Percentiles rank a stretch among this genome's conserved stretches.
These are phyloP conservation scores for Kandelia obovata DNA, from an alignment of 345 rosid genomes.

Conservation along the genomic window DNA sequence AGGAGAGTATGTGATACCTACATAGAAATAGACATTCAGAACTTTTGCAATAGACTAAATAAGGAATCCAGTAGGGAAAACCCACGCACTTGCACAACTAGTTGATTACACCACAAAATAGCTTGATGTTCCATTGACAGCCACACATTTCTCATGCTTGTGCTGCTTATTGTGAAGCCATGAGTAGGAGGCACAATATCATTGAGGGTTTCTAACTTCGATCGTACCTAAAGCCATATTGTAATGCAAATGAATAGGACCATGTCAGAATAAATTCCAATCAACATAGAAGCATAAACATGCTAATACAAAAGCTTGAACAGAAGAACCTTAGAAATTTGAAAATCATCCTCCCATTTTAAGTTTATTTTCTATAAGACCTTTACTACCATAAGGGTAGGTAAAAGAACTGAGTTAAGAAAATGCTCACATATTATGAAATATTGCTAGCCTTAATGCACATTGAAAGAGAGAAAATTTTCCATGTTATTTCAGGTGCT, in stretches of 20 bases:
- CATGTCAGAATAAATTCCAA: too few relatives aligned
- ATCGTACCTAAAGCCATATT: conserved; percentile 54
- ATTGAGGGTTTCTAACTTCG: conserved; percentile 78
- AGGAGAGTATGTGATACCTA: conserved; percentile 98
- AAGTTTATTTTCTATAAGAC: too few relatives aligned
- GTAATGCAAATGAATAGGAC: too few relatives aligned
- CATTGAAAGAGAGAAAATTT: too few relatives aligned
- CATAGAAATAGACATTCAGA: conserved; percentile 32
- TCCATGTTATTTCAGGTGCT: background rate
- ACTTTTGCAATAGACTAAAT: conserved; percentile 12
- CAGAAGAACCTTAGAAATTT: too few relatives aligned
- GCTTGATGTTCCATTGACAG: conserved; percentile 99
- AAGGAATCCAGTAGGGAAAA: conserved; percentile 10
- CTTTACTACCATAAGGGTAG: too few relatives aligned
- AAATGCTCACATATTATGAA: too few relatives aligned
- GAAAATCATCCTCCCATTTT: too few relatives aligned
- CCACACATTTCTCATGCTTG: conserved; percentile 94
- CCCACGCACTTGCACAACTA: conserved; percentile 86
- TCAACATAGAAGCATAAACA: too few relatives aligned
- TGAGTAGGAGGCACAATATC: conserved; percentile 90
- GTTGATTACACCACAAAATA: conserved; percentile 95
- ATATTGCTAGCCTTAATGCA: too few relatives aligned
- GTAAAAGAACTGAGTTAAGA: too few relatives aligned
- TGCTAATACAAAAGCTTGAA: too few relatives aligned
- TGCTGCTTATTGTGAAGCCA: conserved; percentile 87